A percentile compares a stretch with the other conserved stretches of the same genome.
Evolutionary conservation across 2,329 filamentous ascomycete species (phyloP).

Genomic region (Aspergillus versicolor): DNA sequence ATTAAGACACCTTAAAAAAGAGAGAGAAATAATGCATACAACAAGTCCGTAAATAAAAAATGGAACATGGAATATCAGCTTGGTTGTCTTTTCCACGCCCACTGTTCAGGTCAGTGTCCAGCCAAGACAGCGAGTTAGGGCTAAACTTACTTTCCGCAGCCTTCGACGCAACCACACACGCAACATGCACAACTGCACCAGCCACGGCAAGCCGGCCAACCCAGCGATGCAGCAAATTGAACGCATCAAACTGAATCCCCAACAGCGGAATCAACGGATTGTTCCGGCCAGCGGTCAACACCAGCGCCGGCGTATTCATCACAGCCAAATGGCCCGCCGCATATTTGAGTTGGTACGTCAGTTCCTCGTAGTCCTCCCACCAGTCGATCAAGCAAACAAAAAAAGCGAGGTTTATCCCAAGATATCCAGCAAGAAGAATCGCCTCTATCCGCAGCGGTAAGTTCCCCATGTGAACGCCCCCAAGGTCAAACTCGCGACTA

Average conservation of each 20-base stretch:
- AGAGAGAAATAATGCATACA: slow-evolving; percentile 37
- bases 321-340: slow-evolving; percentile 77
- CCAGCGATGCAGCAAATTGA: slow-evolving; percentile 86
- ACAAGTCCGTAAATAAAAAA: slow-evolving; percentile 33
- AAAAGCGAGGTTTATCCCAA: slow-evolving; percentile 70
- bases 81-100: slow-evolving; percentile 53
- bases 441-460: slow-evolving; percentile 72
- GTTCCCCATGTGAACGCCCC: slow-evolving; percentile 68
- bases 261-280: slow-evolving; percentile 81
- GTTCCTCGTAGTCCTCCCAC: slow-evolving; percentile 28
- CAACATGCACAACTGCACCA: slow-evolving; percentile 67
- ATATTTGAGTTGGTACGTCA: slow-evolving; percentile 62
- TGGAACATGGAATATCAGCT: slow-evolving; percentile 27
- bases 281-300: slow-evolving; percentile 85
- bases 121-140: neutral
- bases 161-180: slow-evolving; percentile 25
- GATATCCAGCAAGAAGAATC: slow-evolving; percentile 64
- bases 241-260: slow-evolving; percentile 87
- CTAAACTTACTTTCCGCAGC: slow-evolving; percentile 22
- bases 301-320: slow-evolving; percentile 83
- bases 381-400: slow-evolving; percentile 48
- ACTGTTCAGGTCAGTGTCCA: slow-evolving; percentile 4
- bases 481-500: slow-evolving; percentile 67
- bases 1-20: neutral
- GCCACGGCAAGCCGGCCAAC: slow-evolving; percentile 69